Evolutionary conservation across 768 basidiomycete genomes (phyloP).

Genomic region (Russula olivacea): DNA sequence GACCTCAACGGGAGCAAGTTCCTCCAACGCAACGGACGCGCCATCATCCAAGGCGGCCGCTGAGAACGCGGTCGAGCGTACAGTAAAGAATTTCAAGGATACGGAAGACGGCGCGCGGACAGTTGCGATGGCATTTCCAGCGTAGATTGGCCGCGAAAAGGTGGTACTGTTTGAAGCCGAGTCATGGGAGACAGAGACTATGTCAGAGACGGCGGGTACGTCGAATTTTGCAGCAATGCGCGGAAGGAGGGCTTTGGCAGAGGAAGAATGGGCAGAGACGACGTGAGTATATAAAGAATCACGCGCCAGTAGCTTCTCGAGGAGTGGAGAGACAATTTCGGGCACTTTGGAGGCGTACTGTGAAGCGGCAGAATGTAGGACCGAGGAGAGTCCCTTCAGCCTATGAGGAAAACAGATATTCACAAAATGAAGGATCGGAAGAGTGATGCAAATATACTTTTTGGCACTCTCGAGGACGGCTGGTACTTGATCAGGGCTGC

Average conservation of each 20-base stretch:
- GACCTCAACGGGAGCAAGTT: constrained; percentile 59
- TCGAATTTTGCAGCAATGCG: constrained; percentile 88
- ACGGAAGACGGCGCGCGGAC: constrained; percentile 74
- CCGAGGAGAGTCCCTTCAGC: constrained; percentile 56
- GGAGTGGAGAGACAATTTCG: constrained; percentile 75
- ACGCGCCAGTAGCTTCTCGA: constrained; percentile 65
- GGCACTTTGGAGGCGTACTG: constrained; percentile 66
- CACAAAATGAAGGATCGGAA: background rate
- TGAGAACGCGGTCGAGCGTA: constrained; percentile 85
- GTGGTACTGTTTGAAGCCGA: constrained; percentile 64
- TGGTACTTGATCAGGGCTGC: constrained; percentile 60
- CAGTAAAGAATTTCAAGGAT: constrained; percentile 89
- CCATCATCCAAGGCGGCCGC: constrained; percentile 51
- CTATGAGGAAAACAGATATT: constrained; percentile 34
- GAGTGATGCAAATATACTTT: constrained; percentile 46
- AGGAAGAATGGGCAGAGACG: constrained; percentile 86
- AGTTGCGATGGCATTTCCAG: constrained; percentile 94
- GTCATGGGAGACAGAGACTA: constrained; percentile 77
- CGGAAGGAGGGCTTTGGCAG: constrained; percentile 88
- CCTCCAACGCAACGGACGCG: constrained; percentile 52
- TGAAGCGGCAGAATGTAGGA: constrained; percentile 65
- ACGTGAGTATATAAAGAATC: constrained; percentile 78
- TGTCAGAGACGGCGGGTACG: constrained; percentile 85
- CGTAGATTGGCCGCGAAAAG: constrained; percentile 93
- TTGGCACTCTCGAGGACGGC: constrained; percentile 67